Base-by-base conservation (phyloP, 345 rosid species). In the Camelina hispida region DNA sequence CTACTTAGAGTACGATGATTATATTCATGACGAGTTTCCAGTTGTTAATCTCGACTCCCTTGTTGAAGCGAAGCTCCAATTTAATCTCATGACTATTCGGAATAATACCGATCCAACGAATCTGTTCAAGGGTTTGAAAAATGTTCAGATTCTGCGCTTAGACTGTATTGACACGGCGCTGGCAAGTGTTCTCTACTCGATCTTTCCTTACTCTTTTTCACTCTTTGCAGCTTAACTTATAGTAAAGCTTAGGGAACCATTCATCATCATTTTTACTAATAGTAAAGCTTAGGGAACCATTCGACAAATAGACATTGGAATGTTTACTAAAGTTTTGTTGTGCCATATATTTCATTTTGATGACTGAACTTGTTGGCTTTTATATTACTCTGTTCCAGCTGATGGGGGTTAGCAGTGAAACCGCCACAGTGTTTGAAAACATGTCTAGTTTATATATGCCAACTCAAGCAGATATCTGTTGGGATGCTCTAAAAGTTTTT, bases 11-110 rank as follows among this genome's bases (percentile, higher is more conserved):
- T 66, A 52, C 3, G 51, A 42, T 57, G 9, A 0, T 63, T n/a
- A n/a, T n/a, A 3, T 10, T 1, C 43, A 3, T 4, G 8, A 38
- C 0, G 40, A n/a, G 15, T 61, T 37, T 42, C 3, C 0, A 13
- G 10, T 4, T 53, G 46, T 72, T 42, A 53, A 53, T 53, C 69
- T 72, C 63, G 6, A 17, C 18, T 61, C 56, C 2, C 42, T 61
- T 23, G 52, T 71, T 11, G 60, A 62, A 62, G 76, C 53, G 12
- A 62, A 40, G 10, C 57, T 43, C 37, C 1, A 34, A 1, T 2
- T 34, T 34, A 34, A 1, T 34, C 1, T 34, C 8, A 34, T 34
- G 37, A 34, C 37, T 34, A 9, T 9, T 34, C 1, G 37, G 37
- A 1, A 0, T 34, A 0, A 34, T 34, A 34, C 37, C 37, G 1